A percentile compares a stretch with the other conserved stretches of the same genome.
phyloP scores from a whole-genome alignment of 805 yeast genomes.

The Yamadazyma endophytica region DNA sequence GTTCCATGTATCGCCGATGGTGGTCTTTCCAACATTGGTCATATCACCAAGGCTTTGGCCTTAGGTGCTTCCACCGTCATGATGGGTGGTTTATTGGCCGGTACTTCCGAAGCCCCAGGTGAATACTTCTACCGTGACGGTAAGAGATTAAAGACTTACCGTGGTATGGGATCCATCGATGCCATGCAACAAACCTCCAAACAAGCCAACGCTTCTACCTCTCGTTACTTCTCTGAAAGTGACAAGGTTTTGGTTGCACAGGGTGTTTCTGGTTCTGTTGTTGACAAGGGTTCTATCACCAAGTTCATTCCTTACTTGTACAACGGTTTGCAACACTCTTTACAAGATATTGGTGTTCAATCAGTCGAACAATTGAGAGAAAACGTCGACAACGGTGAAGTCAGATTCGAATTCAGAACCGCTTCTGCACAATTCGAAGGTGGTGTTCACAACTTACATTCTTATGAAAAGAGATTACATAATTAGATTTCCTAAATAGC shows the following conservation, averaged over 20 bases:
- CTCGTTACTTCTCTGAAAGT: constrained; percentile 95
- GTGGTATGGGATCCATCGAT: constrained; percentile 99
- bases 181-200: constrained; percentile 92
- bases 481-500: constrained; percentile 53
- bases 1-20: constrained; percentile 99
- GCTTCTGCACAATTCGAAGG: constrained; percentile 99
- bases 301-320: constrained; percentile 92
- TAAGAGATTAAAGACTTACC: constrained; percentile 91
- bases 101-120: constrained; percentile 98
- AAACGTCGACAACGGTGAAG: constrained; percentile 59
- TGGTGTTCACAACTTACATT: constrained; percentile 94
- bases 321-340: constrained; percentile 96
- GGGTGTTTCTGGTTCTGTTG: constrained; percentile 96
- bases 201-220: constrained; percentile 94
- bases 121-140: constrained; percentile 97
- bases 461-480: constrained; percentile 96
- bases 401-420: constrained; percentile 96
- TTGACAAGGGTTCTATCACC: constrained; percentile 92
- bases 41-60: constrained; percentile 93
- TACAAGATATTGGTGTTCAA: constrained; percentile 92
- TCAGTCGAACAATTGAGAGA: constrained; percentile 62
- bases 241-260: constrained; percentile 97
- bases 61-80: constrained; percentile 95
- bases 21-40: constrained; percentile 98
- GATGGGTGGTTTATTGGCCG: constrained; percentile 99